These are phyloP conservation scores for Penicillium sp. DNA, from an alignment of 2,329 filamentous ascomycete species.

Conservation along the genomic window DNA sequence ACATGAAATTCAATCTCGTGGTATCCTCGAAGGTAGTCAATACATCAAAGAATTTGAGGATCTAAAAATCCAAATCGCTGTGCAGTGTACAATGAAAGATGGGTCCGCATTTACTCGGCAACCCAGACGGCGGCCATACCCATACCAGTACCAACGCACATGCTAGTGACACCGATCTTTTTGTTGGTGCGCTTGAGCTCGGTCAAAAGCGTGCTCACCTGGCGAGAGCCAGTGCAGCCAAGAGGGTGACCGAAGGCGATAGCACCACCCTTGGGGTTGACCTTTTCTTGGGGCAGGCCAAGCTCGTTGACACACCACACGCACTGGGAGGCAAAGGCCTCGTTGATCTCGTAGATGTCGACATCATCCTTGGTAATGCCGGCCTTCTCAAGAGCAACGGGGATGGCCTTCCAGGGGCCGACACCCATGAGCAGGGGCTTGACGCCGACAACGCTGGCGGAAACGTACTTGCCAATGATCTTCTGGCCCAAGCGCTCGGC, in stretches of 20 bases:
- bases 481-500: constrained; percentile 84
- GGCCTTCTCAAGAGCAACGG: constrained; percentile 82
- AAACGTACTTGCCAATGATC: constrained; percentile 89
- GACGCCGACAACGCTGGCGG: constrained; percentile 81
- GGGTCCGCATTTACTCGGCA: constrained; percentile 65
- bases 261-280: constrained; percentile 95
- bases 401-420: constrained; percentile 94
- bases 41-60: constrained; percentile 18
- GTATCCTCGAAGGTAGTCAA: constrained; percentile 23
- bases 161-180: constrained; percentile 87
- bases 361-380: constrained; percentile 86
- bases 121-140: constrained; percentile 97
- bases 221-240: constrained; percentile 88
- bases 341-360: constrained; percentile 98
- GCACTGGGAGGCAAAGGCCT: constrained; percentile 95
- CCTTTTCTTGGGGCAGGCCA: constrained; percentile 75
- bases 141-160: constrained; percentile 98
- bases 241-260: constrained; percentile 96
- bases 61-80: constrained; percentile 25
- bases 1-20: constrained; percentile 16
- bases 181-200: constrained; percentile 81
- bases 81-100: constrained; percentile 18
- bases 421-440: constrained; percentile 93
- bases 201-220: constrained; percentile 87
- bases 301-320: constrained; percentile 91